Conservation (phyloP, 306 rosid species). For the Carpinus fangiana region DNA sequence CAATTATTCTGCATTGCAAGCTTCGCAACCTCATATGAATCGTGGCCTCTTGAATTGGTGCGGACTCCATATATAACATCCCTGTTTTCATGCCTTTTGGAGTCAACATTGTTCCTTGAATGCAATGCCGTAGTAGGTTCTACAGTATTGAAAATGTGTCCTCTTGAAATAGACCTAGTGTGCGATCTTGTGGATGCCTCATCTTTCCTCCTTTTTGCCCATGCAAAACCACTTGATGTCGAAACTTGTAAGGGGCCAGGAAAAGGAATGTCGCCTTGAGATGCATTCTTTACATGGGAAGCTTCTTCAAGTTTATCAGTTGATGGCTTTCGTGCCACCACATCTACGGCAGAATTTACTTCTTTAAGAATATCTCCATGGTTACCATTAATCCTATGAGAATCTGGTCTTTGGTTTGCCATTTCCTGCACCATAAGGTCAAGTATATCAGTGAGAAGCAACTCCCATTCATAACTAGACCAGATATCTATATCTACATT, state of each 20-base stretch:
- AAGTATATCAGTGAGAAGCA: slow-evolving; percentile 16
- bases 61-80: slow-evolving; percentile 36
- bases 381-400: slow-evolving; percentile 39
- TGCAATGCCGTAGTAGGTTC: slow-evolving; percentile 50
- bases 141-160: slow-evolving; percentile 56
- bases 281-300: slow-evolving; percentile 66
- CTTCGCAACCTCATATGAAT: slow-evolving; percentile 65
- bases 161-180: slow-evolving; percentile 77
- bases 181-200: slow-evolving; percentile 62
- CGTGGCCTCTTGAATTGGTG: slow-evolving; percentile 58
- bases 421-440: slow-evolving; percentile 57
- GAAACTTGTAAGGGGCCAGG: slow-evolving; percentile 92
- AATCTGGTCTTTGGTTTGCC: slow-evolving; percentile 42
- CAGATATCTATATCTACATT: slow-evolving; percentile 5
- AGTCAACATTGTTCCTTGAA: slow-evolving; percentile 52
- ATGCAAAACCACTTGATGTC: slow-evolving; percentile 93
- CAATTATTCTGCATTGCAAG: slow-evolving; percentile 73
- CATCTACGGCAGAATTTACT: slow-evolving; percentile 33
- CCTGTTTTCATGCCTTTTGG: slow-evolving; percentile 58
- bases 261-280: slow-evolving; percentile 86
- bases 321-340: slow-evolving; percentile 52
- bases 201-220: slow-evolving; percentile 93
- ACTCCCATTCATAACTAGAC: slow-evolving; percentile 10
- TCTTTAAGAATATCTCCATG: slow-evolving; percentile 46
- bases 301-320: slow-evolving; percentile 61